Evolutionary conservation across 345 rosid species (phyloP), one percentile per base, ranked within the genome.

Genomic region (Streptanthus diversifolius): DNA sequence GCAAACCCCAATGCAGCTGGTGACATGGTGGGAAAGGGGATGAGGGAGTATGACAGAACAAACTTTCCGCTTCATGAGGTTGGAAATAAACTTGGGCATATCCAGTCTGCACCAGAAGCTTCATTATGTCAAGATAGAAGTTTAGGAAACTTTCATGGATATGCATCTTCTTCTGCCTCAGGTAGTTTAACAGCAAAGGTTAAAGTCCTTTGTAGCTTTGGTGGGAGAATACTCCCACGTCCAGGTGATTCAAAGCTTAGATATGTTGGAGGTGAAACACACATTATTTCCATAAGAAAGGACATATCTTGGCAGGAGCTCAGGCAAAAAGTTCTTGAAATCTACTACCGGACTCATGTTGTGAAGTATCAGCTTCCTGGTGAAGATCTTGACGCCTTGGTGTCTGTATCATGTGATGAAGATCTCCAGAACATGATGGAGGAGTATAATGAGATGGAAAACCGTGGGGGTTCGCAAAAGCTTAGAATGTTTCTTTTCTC

Each of bases 361-460:
- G 84, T 90, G 1, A 92, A 87, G 79, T 92, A 92, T 79, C 98
- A 92, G 70, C 95, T 92, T 80, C 98, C 96, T 67, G 98, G 95
- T 19, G 98, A 92, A 81, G 95, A 90, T 74, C 87, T 92, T 67
- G 98, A 92, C 68, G 91, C 98, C 33, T 82, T 92, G 81, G 91
- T 92, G 48, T 92, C 98, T 75, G 95, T 92, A 60, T 88, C 96
- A 12, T 88, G 90, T 63, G 91, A 88, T 40, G 98, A 90, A 79
- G 96, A 92, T 86, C 86, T 92, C 65, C 82, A 74, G 63, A 90
- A 90, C 78, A 90, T 92, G 98, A 85, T 90, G 90, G 96, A 90
- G 78, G 97, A 90, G 73, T 84, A 85, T 78, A 79, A 63, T 57
- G 92, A 84, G 72, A 81, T 84, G 81, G 89, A 82, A 62, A 80